Conservation (phyloP, 2,329 filamentous ascomycete species). For the Colletotrichum endophyticum region DNA sequence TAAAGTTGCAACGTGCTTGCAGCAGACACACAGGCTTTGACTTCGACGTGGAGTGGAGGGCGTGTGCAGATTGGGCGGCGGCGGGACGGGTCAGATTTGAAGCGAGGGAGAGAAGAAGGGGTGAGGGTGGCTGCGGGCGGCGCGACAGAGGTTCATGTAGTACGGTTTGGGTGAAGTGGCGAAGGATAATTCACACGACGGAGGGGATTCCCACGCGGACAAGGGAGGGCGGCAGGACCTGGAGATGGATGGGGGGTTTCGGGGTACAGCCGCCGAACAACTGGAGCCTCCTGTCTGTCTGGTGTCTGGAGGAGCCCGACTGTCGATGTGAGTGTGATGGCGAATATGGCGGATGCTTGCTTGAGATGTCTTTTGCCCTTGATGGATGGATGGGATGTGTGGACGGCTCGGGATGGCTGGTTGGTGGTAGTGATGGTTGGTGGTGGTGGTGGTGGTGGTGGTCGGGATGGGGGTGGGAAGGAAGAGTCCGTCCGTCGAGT, state of each 20-base stretch:
- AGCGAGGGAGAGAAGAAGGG: conserved; percentile 2
- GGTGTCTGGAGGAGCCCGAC: neutral
- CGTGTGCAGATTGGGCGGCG: neutral
- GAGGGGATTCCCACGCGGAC: neutral
- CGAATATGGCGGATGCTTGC: neutral
- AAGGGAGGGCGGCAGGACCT: neutral
- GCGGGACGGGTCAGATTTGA: neutral
- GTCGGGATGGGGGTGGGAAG: neutral
- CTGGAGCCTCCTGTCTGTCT: neutral
- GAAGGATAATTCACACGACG: conserved; percentile 3
- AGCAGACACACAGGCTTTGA: neutral
- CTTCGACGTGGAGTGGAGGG: neutral
- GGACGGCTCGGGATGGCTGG: neutral
- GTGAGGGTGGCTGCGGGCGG: conserved; percentile 11
- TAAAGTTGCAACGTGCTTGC: neutral
- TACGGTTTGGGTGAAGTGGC: conserved; percentile 15
- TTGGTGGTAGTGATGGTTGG: neutral
- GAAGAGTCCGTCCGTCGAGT: neutral
- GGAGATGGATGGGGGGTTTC: neutral
- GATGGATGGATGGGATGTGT: neutral
- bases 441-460: neutral
- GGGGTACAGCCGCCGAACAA: conserved; percentile 1
- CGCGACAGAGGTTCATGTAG: conserved; percentile 16
- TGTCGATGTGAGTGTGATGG: neutral
- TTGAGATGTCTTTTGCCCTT: neutral